phyloP scores from a whole-genome alignment of 148 eudicot genomes.

The Chenopodium quinoa region DNA sequence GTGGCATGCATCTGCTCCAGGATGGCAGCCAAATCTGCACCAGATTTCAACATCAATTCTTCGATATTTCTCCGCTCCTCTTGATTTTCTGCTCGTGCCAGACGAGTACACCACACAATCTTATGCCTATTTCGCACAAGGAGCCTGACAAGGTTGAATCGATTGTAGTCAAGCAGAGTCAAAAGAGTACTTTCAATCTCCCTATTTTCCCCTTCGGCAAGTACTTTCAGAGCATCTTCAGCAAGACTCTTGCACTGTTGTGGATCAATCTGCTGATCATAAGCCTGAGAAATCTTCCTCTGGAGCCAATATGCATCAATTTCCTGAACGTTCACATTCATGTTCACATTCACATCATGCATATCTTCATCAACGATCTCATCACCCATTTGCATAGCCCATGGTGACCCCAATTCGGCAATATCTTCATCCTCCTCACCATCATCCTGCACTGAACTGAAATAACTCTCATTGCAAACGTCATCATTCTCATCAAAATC shows the following conservation, averaged over 20 bases:
- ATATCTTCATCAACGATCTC: constrained; percentile 71
- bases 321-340: constrained; percentile 70
- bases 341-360: constrained; percentile 52
- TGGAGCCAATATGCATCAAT: constrained; percentile 88
- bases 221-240: constrained; percentile 65
- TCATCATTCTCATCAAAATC: constrained; percentile 89
- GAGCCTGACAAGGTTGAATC: constrained; percentile 56
- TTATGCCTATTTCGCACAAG: constrained; percentile 58
- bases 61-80: constrained; percentile 60
- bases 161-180: constrained; percentile 59
- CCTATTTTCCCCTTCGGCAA: constrained; percentile 64
- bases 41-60: constrained; percentile 56
- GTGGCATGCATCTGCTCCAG: constrained; percentile 82
- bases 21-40: constrained; percentile 55
- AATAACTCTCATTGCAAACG: constrained; percentile 64
- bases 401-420: constrained; percentile 39
- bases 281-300: constrained; percentile 71
- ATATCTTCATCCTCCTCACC: constrained; percentile 76
- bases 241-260: constrained; percentile 70
- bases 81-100: constrained; percentile 76
- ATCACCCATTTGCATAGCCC: constrained; percentile 85
- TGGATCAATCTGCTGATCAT: constrained; percentile 66
- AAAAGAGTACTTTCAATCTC: constrained; percentile 60
- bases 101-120: constrained; percentile 76
- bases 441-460: constrained; percentile 57